Conservation (phyloP, 2,329 filamentous ascomycete species). For the Apiospora marii region DNA sequence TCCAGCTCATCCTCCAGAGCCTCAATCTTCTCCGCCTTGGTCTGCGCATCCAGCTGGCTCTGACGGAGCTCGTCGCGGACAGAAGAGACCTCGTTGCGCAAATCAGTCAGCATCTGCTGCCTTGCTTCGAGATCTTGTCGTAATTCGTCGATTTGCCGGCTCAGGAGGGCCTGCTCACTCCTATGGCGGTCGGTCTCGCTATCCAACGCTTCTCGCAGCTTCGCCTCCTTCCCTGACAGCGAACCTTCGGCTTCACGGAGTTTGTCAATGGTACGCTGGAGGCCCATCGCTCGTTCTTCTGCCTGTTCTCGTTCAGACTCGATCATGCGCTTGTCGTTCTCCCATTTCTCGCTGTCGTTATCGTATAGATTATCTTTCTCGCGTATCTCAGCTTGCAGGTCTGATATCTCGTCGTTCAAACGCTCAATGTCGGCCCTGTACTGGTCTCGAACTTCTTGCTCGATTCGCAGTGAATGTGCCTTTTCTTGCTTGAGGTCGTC, state of each 20-base stretch:
- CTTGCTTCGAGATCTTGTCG: conserved; percentile 74
- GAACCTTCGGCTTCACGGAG: conserved; percentile 73
- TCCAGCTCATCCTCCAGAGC: conserved; percentile 80
- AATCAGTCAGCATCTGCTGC: conserved; percentile 69
- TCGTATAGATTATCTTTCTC: conserved; percentile 76
- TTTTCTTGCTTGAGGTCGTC: conserved; percentile 60
- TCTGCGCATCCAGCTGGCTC: conserved; percentile 68
- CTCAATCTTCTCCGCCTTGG: conserved; percentile 70
- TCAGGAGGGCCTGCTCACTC: conserved; percentile 74
- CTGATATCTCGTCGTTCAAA: conserved; percentile 62
- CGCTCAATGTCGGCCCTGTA: conserved; percentile 63
- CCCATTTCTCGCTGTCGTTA: conserved; percentile 77
- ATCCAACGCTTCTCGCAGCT: conserved; percentile 71
- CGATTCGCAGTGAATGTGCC: conserved; percentile 65
- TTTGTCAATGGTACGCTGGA: conserved; percentile 75
- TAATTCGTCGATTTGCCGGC: conserved; percentile 77
- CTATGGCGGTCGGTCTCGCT: conserved; percentile 76
- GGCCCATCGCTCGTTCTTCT: conserved; percentile 71
- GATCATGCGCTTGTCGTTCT: conserved; percentile 69
- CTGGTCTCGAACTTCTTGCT: conserved; percentile 64
- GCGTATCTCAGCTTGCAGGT: conserved; percentile 69
- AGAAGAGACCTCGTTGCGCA: conserved; percentile 70
- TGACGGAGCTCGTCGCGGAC: conserved; percentile 76
- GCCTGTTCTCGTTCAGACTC: conserved; percentile 71
- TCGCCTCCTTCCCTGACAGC: conserved; percentile 72